phyloP scores from a whole-genome alignment of 1,284 basidiomycete species.

The Marasmius sp. region DNA sequence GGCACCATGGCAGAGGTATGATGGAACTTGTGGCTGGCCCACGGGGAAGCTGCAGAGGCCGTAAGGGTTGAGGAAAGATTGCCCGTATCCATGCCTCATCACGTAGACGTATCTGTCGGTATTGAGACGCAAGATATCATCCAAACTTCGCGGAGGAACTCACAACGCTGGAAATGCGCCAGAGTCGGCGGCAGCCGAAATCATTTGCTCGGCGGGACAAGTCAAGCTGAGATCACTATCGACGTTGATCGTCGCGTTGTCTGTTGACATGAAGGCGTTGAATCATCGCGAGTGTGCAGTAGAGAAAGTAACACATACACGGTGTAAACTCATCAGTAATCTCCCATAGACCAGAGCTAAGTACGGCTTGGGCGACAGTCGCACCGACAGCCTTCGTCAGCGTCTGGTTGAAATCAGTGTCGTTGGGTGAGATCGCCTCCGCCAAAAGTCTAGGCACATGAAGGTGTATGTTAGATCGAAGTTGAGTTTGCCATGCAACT shows the following conservation, averaged over 20 bases:
- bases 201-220: conserved; percentile 11
- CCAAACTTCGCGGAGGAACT: neutral
- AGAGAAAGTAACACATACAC: conserved; percentile 6
- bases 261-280: neutral
- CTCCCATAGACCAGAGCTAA: conserved; percentile 18
- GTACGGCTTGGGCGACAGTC: conserved; percentile 6
- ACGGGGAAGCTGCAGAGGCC: conserved; percentile 13
- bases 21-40: conserved; percentile 9
- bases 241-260: neutral
- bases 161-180: conserved; percentile 11
- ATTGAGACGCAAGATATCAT: too few species aligned
- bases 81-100: conserved; percentile 11
- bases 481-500: neutral
- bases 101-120: conserved; percentile 6
- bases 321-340: conserved; percentile 13
- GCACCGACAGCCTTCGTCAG: conserved; percentile 6
- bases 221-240: conserved; percentile 5
- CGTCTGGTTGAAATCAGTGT: conserved; percentile 15
- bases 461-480: neutral
- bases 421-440: conserved; percentile 14
- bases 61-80: conserved; percentile 9
- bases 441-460: conserved; percentile 10
- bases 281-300: neutral
- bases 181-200: conserved; percentile 5
- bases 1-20: conserved; percentile 12